Base-by-base conservation (phyloP, 2,329 filamentous ascomycete genomes). In the Aspergillus piperis region DNA sequence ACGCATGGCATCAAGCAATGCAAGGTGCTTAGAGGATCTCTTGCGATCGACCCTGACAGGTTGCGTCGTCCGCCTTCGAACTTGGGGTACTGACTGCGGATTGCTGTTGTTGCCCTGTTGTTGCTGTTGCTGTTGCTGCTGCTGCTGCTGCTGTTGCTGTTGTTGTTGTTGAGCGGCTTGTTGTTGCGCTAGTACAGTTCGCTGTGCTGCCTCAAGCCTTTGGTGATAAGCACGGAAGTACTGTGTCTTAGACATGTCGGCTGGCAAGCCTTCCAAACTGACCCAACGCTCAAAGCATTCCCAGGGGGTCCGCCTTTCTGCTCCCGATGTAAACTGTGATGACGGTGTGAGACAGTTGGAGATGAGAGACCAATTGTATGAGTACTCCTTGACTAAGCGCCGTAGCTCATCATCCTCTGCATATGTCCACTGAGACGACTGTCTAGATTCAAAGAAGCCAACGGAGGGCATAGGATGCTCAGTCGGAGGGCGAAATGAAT, bases 251-350 rank as follows among this genome's bases (percentile, higher is more conserved):
- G 90, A 88, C 89, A 98, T 96, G 66, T 99, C 95, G 10, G 89
- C 86, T 4, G 95, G 94, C 39, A 97, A 81, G 1, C 93, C 92
- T 77, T 98, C 95, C 11, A 98, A 81, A 67, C 90, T 88, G 57
- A 97, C 90, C 94, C 94, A 99, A 47, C 95, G 86, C 77, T 99
- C 95, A 69, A 99, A 99, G 73, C 95, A 99, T 78, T 99, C 95
- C 95, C 95, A 99, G 0, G 94, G 92, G 2, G 94, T 98, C 51
- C 95, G 86, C 63, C 95, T 86, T 73, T 98, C 94, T 10, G 92
- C 88, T 1, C 91, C 92, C 19, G 93, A 94, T n/a, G 87, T 84
- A 71, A 92, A 96, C 13, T 88, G 74, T 0, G 92, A 96, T 55
- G 86, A 87, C 15, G 89, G 84, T 1, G 87, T 84, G 56, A 98